Base-by-base conservation (phyloP, 768 basidiomycete species). In the Pulveroboletus sp. region DNA sequence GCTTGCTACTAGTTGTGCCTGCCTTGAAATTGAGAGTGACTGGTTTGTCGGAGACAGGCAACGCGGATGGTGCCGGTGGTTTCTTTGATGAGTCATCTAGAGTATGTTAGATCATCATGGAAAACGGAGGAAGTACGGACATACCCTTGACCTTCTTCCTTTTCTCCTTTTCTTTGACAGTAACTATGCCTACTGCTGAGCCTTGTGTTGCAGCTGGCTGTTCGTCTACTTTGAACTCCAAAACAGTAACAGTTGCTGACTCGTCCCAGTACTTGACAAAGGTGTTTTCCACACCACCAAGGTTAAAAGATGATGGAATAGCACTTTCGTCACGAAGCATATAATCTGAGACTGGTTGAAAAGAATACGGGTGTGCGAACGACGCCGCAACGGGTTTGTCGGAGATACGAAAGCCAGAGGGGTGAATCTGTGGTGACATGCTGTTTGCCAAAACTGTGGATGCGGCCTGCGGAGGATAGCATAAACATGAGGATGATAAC, bases 261-360 rank as follows among this genome's bases (percentile, higher is more conserved):
- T 94, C 91, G 58, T 97, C 94, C 93, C 95, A 95, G 67, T 98
- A 98, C 50, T 83, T 75, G 21, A 90, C 84, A 81, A 84, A 90
- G 7, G 76, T 71, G 37, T 79, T 82, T 57, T 89, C 86, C 24
- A 75, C 74, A 13, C 88, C 86, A 26, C 90, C 90, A 7, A 91
- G 73, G 51, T 74, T 78, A 24, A 74, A 57, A 2, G 89, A 84
- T 5, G 87, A 86, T 24, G 74, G 61, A 37, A 93, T 71, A 55
- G 84, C 87, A 11, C 86, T 80, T 53, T 91, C 90, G 60, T 93
- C 90, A 30, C 84, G 80, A 43, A 81, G 73, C 57, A 86, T 77
- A 56, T 83, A 76, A 56, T 92, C 86, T 18, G 83, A 76, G 21
- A 90, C 76, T 21, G 84, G 85, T 61, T 91, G 84, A 68, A 95